These are phyloP conservation scores for Phoenix dactylifera DNA, from an alignment of 176 grass and related monocot genomes.

Conservation along the genomic window DNA sequence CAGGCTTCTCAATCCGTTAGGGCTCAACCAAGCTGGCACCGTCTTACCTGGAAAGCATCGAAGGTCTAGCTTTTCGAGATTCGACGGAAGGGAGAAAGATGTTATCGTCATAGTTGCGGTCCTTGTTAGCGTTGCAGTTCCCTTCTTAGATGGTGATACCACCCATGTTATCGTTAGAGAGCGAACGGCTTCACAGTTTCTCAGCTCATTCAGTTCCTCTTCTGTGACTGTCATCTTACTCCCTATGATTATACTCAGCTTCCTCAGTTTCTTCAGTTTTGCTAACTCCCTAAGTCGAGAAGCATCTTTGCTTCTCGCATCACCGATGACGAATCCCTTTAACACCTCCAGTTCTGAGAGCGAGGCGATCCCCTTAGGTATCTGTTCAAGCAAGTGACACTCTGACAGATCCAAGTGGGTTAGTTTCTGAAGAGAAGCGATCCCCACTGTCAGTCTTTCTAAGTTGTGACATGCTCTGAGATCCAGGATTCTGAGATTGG, in stretches of 20 bases:
- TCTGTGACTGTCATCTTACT: slow-evolving; percentile 21
- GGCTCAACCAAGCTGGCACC: slow-evolving; percentile 38
- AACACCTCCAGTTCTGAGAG: slow-evolving; percentile 53
- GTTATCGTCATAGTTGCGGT: slow-evolving; percentile 4
- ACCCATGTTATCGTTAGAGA: slow-evolving; percentile 56
- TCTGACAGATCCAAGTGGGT: slow-evolving; percentile 66
- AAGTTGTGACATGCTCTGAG: slow-evolving; percentile 83
- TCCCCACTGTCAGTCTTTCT: slow-evolving; percentile 31
- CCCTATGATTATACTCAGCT: slow-evolving; percentile 68
- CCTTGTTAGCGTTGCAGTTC: slow-evolving; percentile 3
- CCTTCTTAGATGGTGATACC: slow-evolving; percentile 21
- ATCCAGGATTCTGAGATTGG: slow-evolving; percentile 50
- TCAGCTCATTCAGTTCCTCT: slow-evolving; percentile 31
- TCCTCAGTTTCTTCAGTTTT: slow-evolving; percentile 39
- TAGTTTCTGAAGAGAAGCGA: slow-evolving; percentile 36
- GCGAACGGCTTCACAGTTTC: slow-evolving; percentile 21
- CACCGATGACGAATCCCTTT: slow-evolving; percentile 66
- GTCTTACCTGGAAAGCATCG: slow-evolving; percentile 33
- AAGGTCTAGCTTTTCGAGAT: slow-evolving; percentile 49
- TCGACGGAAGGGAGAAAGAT: slow-evolving; percentile 11
- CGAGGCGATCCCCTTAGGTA: slow-evolving; percentile 36
- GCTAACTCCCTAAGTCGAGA: slow-evolving; percentile 36
- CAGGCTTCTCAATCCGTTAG: slow-evolving; percentile 19
- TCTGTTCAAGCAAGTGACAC: slow-evolving; percentile 59
- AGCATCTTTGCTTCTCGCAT: slow-evolving; percentile 22